Conservation (phyloP, 2,329 filamentous ascomycete species). For the Thelonectria rubi region DNA sequence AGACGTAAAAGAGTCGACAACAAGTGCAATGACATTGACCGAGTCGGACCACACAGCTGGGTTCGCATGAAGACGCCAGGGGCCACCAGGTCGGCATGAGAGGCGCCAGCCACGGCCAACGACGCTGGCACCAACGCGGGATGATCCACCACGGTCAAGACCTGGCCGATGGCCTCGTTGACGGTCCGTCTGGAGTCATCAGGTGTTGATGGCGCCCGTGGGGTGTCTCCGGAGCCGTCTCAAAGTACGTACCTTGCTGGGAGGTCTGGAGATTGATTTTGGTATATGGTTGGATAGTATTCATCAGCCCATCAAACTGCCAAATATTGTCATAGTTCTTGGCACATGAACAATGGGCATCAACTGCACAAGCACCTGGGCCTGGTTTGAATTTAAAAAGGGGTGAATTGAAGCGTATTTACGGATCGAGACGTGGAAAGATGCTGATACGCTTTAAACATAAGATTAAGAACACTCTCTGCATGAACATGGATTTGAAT, state of each 20-base stretch:
- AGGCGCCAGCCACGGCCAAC: conserved; percentile 6
- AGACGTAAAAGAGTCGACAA: conserved; percentile 1
- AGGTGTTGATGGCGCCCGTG: conserved; percentile 6
- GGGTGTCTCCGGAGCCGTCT: conserved; percentile 5
- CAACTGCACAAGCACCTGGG: neutral
- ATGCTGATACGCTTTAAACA: neutral
- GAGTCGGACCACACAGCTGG: conserved; percentile 19
- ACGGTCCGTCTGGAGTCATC: neutral
- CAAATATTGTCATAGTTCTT: too few relatives aligned
- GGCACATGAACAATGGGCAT: too few relatives aligned
- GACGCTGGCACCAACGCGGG: conserved; percentile 13
- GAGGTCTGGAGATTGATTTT: too few relatives aligned
- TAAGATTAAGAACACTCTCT: neutral
- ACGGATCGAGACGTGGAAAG: conserved; percentile 5
- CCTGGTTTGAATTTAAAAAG: neutral
- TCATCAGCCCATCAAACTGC: too few relatives aligned
- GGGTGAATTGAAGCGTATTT: conserved; percentile 7
- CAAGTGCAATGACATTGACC: conserved; percentile 2
- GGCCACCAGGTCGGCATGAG: conserved; percentile 19
- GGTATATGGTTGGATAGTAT: too few relatives aligned
- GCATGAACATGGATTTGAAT: conserved; percentile 14
- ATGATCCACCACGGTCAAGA: conserved; percentile 23
- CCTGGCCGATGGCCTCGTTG: conserved; percentile 18
- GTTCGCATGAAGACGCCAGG: conserved; percentile 13
- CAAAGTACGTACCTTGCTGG: neutral